Percentiles rank a stretch among this genome's conserved stretches.
Conservation (phyloP, 2,329 filamentous ascomycete genomes). For the Sclerotinia borealis region DNA sequence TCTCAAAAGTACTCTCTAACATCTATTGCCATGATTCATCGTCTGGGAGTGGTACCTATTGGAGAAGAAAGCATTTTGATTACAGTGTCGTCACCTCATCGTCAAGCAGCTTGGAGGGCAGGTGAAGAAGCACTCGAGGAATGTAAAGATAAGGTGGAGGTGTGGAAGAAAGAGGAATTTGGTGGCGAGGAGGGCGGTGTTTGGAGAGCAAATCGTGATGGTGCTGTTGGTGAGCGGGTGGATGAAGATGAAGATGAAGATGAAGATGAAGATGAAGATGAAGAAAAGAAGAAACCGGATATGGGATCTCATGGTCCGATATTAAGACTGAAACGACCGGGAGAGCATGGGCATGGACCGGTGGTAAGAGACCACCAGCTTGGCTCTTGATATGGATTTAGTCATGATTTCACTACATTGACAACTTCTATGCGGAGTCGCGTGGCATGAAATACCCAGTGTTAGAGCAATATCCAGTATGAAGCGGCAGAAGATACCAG, state of each 20-base stretch:
- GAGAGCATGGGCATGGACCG: constrained; percentile 29
- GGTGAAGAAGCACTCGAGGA: constrained; percentile 85
- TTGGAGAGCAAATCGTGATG: constrained; percentile 85
- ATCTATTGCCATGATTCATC: constrained; percentile 74
- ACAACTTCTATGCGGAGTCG: neutral
- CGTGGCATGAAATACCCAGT: no score
- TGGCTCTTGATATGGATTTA: neutral
- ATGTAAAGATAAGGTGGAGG: constrained; percentile 82
- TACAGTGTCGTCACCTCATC: constrained; percentile 75
- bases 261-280: constrained; percentile 1
- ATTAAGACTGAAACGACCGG: constrained; percentile 18
- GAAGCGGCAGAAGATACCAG: neutral
- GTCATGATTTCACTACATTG: neutral
- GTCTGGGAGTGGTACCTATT: constrained; percentile 78
- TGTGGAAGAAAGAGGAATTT: constrained; percentile 94
- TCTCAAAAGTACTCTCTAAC: constrained; percentile 56
- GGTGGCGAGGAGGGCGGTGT: constrained; percentile 65
- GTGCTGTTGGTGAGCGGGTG: constrained; percentile 35
- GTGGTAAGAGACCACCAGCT: constrained; percentile 18
- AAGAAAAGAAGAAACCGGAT: constrained; percentile 6
- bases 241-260: constrained; percentile 16
- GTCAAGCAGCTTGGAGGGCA: constrained; percentile 77
- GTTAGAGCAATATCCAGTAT: no score
- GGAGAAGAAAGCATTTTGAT: constrained; percentile 93
- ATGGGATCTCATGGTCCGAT: constrained; percentile 23